phyloP scores from a whole-genome alignment of 2,329 filamentous ascomycete genomes.

The Teratosphaeria epicoccoides region DNA sequence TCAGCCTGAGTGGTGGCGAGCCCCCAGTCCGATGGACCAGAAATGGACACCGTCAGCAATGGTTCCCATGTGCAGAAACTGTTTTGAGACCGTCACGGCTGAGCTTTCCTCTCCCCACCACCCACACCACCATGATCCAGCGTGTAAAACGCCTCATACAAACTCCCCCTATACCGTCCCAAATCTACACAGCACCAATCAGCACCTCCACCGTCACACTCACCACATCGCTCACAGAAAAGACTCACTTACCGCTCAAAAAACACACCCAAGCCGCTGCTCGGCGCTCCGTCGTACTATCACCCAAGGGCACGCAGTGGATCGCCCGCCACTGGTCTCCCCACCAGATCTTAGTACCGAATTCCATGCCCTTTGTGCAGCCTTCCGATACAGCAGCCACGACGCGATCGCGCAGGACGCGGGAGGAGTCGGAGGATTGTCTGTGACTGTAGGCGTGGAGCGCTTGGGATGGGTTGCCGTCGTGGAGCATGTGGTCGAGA shows the following conservation, averaged over 20 bases:
- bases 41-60: no score
- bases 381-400: constrained; percentile 2
- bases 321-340: constrained; percentile 5
- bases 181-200: constrained; percentile 3
- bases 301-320: constrained; percentile 5
- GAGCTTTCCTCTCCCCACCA: not conserved
- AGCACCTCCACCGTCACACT: not conserved
- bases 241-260: constrained; percentile 3
- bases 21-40: no score
- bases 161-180: constrained; percentile 4
- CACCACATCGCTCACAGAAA: not conserved
- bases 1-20: no score
- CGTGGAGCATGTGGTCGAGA: constrained; percentile 9
- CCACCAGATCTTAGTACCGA: constrained; percentile 7
- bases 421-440: constrained; percentile 2
- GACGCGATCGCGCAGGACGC: constrained; percentile 6
- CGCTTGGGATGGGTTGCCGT: not conserved
- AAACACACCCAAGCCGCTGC: constrained; percentile 5
- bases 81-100: no score
- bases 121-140: not conserved
- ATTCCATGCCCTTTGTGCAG: not conserved
- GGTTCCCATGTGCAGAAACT: no score
- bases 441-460: not conserved
- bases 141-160: constrained; percentile 4
- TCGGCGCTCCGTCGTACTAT: constrained; percentile 1